These are phyloP conservation scores for Phytophthora citrophthora DNA, from an alignment of 352 stramenopile genomes.

Conservation along the genomic window DNA sequence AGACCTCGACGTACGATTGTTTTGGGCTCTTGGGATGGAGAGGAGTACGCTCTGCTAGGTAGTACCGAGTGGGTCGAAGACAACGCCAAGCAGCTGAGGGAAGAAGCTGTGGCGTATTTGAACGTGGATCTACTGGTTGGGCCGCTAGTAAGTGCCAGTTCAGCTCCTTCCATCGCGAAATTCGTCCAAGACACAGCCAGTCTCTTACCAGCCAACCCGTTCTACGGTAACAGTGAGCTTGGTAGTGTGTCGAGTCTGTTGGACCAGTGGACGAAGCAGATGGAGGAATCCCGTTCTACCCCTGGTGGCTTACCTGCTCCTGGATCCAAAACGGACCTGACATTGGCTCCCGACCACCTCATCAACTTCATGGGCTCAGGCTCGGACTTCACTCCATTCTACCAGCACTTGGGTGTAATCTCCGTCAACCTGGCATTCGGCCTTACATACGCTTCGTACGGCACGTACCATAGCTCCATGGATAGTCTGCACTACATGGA, in stretches of 20 bases:
- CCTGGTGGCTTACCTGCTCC: conserved; percentile 25
- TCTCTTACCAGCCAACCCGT: conserved; percentile 45
- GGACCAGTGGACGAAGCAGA: conserved; percentile 43
- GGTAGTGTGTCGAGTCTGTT: conserved; percentile 26
- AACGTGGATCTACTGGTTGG: conserved; percentile 77
- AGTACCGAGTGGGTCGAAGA: conserved; percentile 78
- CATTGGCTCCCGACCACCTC: conserved; percentile 48
- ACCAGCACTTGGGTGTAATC: conserved; percentile 83
- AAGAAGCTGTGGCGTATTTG: conserved; percentile 71
- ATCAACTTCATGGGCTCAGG: conserved; percentile 65
- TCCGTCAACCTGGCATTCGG: conserved; percentile 74
- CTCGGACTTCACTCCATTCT: conserved; percentile 85
- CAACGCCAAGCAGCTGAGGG: conserved; percentile 40
- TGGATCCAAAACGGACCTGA: conserved; percentile 39
- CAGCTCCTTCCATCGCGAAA: conserved; percentile 56
- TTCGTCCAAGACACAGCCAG: conserved; percentile 57
- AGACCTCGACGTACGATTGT: conserved; percentile 63
- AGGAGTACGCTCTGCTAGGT: conserved; percentile 77
- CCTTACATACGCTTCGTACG: conserved; percentile 48
- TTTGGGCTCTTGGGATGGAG: conserved; percentile 74
- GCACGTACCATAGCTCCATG: conserved; percentile 86
- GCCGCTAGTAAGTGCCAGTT: conserved; percentile 41
- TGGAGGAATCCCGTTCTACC: conserved; percentile 19
- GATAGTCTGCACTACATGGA: conserved; percentile 81
- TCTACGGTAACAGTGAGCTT: conserved; percentile 14